Base-by-base conservation (phyloP, 2,329 filamentous ascomycete genomes). In the Fusarium nodosum region DNA sequence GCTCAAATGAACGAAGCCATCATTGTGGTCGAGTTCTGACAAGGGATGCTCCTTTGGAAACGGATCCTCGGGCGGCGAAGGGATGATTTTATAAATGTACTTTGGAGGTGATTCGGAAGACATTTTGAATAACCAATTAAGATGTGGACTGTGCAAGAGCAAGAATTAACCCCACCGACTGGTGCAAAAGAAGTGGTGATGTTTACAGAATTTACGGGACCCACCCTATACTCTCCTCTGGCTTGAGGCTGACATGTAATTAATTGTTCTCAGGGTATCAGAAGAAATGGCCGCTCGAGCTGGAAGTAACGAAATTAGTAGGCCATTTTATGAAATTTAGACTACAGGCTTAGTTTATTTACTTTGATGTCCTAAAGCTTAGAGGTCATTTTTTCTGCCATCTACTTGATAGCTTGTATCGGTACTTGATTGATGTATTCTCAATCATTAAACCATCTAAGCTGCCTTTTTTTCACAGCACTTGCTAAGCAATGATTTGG, bases 1-100 rank as follows among this genome's bases (percentile, higher is more conserved):
- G 74, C 87, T 90, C 18, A 90, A 76, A 70, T 90, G 88, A 33
- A 90, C 80, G 77, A 88, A 90, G 50, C 87, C 87, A 73, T 90
- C 88, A 36, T 85, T 82, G 67, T 78, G 77, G 76, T 90, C 88
- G 45, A 90, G 84, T 34, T 86, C 84, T 15, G 88, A 90, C 63
- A 87, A 81, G 16, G 88, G 87, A 55, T 87, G 86, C 60, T 81
- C 78, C 3, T 79, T 75, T 5, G 88, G 88, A 36, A 90, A 79
- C 3, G 86, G 85, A 24, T 82, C 78, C 10, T 83, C 83, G 31
- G 88, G 87, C 26, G 83, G 81, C 24, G 77, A 69, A 30, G 86
- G 84, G 38, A 88, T 77, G 73, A 90, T 90, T 73, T 90, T 90
- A 82, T 90, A 90, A 67, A 90, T 78, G 66, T 81, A 86, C 73